phyloP scores from a whole-genome alignment of 345 rosid genomes.

The Eutrema yunnanense region DNA sequence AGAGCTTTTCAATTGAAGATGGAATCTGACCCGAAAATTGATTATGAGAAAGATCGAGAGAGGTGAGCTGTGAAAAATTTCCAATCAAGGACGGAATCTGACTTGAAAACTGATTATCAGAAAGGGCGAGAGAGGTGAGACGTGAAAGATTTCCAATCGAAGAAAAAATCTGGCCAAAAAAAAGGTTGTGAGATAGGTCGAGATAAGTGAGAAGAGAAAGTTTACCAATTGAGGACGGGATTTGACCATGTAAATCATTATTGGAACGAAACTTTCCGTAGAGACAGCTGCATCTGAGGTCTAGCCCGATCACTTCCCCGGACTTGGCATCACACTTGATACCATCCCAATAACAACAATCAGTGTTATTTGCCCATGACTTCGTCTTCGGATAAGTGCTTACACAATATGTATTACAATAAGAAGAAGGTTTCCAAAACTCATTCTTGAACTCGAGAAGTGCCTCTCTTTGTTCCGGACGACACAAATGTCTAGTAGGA shows the following conservation, averaged over 20 bases:
- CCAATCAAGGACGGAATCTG: too few species aligned
- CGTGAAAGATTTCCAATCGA: not conserved
- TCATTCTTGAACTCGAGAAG: not conserved
- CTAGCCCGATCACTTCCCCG: not conserved
- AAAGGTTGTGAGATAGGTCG: not conserved
- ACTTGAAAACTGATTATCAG: not conserved
- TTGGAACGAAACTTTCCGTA: not conserved
- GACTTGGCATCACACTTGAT: not conserved
- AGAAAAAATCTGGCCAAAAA: not conserved
- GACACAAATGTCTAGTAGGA: not conserved
- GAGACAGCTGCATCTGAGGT: not conserved
- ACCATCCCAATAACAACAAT: conserved; percentile 11
- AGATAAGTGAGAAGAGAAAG: not conserved
- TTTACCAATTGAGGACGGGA: not conserved
- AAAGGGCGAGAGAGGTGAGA: not conserved
- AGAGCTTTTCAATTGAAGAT: too few species aligned
- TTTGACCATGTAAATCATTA: not conserved
- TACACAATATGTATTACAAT: too few species aligned
- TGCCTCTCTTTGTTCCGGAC: not conserved
- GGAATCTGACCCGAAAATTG: too few species aligned
- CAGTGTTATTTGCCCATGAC: not conserved
- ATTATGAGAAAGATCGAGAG: too few species aligned
- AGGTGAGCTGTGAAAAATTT: too few species aligned
- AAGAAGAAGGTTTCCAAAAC: not conserved
- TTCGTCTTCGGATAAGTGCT: not conserved